These are phyloP conservation scores for Leptodermis oblonga DNA, from an alignment of 257 asterid genomes.

Conservation along the genomic window DNA sequence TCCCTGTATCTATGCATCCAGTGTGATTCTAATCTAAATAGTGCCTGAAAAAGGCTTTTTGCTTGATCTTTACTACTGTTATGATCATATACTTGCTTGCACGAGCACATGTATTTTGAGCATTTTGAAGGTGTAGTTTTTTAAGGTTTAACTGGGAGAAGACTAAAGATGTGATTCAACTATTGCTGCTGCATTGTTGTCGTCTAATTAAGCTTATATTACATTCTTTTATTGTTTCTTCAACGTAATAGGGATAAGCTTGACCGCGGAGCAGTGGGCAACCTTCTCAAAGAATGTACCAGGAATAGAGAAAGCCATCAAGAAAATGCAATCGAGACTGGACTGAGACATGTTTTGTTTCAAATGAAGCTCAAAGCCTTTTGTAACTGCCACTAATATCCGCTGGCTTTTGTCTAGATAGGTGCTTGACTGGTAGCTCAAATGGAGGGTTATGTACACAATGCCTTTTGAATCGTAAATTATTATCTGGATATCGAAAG, in stretches of 20 bases:
- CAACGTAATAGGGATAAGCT: constrained; percentile 68
- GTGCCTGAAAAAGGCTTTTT: background rate
- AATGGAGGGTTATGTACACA: constrained; percentile 1
- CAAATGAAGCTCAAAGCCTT: background rate
- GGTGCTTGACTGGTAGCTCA: background rate
- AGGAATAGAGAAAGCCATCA: constrained; percentile 77
- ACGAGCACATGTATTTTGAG: background rate
- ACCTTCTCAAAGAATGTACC: constrained; percentile 63
- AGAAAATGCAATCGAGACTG: constrained; percentile 68
- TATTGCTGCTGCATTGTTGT: background rate
- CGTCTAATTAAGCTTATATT: background rate
- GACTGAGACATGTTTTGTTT: constrained; percentile 6
- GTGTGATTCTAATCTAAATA: background rate
- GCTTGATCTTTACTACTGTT: background rate
- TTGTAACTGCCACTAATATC: background rate
- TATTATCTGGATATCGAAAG: background rate
- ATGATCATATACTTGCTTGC: background rate
- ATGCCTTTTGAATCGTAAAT: constrained; percentile 1
- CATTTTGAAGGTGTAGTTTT: background rate
- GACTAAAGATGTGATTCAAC: background rate
- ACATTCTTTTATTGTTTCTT: background rate
- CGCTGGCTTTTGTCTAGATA: background rate
- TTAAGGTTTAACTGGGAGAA: background rate
- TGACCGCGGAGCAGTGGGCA: constrained; percentile 81
- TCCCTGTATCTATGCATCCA: background rate